Evolutionary conservation across 192 early-diverging fungal genomes (phyloP), one percentile per base, ranked within the genome.

Genomic region (Geosiphon pyriformis): DNA sequence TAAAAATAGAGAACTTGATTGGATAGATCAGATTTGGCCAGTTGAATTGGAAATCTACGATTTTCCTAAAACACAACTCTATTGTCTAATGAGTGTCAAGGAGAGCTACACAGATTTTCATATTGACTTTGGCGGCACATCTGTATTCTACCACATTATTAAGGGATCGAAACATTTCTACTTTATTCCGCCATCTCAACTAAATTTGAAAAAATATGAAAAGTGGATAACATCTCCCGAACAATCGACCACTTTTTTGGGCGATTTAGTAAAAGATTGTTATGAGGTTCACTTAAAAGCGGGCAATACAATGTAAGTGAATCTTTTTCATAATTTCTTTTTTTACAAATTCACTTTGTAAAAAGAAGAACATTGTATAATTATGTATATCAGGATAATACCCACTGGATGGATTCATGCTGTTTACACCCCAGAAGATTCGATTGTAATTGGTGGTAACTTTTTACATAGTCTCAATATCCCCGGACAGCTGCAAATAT

Each of bases 391-490:
- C 48, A 90, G 90, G 87, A 75, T 95, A 48, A 94, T 97, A 55
- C 95, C 95, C 20, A 87, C 92, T 6, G 95, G 95, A 32, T 97
- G 95, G 94, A 95, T 98, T 66, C 95, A 98, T 71, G 90, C 95
- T 0, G 93, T 95, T 6, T 90, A 88, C 70, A 98, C 93, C 3
- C 90, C 92, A 6, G 76, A 78, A 22, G 92, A 95, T 54, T 85
- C 92, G 0, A 75, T 98, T 6, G 92, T 95, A 0, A 94, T 98
- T 65, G 93, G 95, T 18, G 95, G 95, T 53, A 98, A 95, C 72
- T 98, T 94, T 72, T 79, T 96, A 48, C 90, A 94, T 61, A 84
- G 89, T 20, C 76, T 92, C 30, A 87, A 89, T 61, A 85, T 90
- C 4, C 62, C 65, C 12, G 80, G 81, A 18, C 94, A 96, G 59